These are phyloP conservation scores for Saprolegnia parasitica DNA, from an alignment of 352 stramenopile genomes.

Conservation along the genomic window DNA sequence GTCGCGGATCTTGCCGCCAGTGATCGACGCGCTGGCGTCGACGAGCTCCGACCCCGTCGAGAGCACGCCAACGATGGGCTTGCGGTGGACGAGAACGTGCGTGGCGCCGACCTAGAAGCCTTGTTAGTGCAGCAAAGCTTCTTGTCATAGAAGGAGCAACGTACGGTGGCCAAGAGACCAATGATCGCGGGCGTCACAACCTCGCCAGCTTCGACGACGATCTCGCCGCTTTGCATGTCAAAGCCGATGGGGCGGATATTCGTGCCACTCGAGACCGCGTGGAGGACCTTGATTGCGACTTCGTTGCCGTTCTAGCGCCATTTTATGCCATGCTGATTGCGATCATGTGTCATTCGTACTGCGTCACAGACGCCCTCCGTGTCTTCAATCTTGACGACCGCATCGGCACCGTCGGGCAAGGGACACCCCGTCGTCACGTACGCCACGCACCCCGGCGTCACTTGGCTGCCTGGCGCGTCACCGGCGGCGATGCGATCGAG, in stretches of 20 bases:
- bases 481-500: slow-evolving; percentile 66
- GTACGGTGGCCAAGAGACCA: slow-evolving; percentile 87
- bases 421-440: slow-evolving; percentile 96
- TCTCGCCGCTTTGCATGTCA: slow-evolving; percentile 77
- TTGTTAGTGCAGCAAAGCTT: slow-evolving; percentile 7
- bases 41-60: slow-evolving; percentile 95
- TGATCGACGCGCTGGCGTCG: slow-evolving; percentile 41
- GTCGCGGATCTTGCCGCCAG: slow-evolving; percentile 88
- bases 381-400: slow-evolving; percentile 94
- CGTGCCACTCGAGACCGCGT: slow-evolving; percentile 46
- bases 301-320: slow-evolving; percentile 32
- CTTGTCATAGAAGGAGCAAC: background rate
- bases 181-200: slow-evolving; percentile 84
- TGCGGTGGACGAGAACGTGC: slow-evolving; percentile 60
- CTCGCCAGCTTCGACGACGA: slow-evolving; percentile 73
- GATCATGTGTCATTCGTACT: background rate
- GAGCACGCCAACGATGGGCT: slow-evolving; percentile 86
- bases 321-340: background rate
- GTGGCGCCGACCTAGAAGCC: slow-evolving; percentile 55
- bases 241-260: slow-evolving; percentile 88
- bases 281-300: slow-evolving; percentile 57
- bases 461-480: slow-evolving; percentile 37
- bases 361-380: slow-evolving; percentile 51
- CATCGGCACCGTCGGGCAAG: slow-evolving; percentile 86
- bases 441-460: slow-evolving; percentile 49